phyloP scores from a whole-genome alignment of 2,329 filamentous ascomycete species.

The Talaromyces islandicus region DNA sequence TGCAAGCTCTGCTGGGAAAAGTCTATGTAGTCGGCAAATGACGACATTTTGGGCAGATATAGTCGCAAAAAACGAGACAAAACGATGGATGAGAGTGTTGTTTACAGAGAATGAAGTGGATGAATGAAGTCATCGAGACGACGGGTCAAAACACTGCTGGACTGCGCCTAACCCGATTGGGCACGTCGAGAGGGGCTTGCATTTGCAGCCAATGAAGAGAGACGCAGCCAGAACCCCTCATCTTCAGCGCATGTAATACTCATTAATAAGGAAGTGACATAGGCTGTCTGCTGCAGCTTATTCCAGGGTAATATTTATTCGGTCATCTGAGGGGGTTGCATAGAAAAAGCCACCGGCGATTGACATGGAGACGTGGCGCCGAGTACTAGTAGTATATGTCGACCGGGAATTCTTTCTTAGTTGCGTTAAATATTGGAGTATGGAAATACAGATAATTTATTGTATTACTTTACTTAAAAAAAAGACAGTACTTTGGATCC shows the following conservation, averaged over 20 bases:
- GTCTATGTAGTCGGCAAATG: slow-evolving; percentile 47
- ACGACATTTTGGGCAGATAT: slow-evolving; percentile 25
- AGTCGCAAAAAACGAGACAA: not conserved
- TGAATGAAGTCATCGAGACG: not conserved
- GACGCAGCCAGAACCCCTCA: not conserved
- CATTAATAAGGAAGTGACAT: not conserved
- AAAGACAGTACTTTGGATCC: no score
- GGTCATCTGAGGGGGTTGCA: not conserved
- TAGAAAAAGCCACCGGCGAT: not conserved
- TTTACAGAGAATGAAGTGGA: not conserved
- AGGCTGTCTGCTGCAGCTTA: not conserved
- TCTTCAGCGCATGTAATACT: not conserved
- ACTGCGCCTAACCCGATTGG: not conserved
- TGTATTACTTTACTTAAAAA: no score
- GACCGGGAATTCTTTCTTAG: no score
- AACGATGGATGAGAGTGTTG: not conserved
- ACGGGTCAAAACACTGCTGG: not conserved
- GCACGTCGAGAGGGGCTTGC: not conserved
- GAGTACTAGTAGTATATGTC: not conserved
- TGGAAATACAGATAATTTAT: no score
- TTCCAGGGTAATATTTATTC: not conserved
- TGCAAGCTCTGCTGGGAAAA: slow-evolving; percentile 61
- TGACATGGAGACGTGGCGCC: no score
- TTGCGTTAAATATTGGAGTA: not conserved
- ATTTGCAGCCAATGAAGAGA: not conserved